Percentiles rank a stretch among this genome's conserved stretches.
These are phyloP conservation scores for Xerocomus nothofagi DNA, from an alignment of 1,284 basidiomycete genomes.

Conservation along the genomic window DNA sequence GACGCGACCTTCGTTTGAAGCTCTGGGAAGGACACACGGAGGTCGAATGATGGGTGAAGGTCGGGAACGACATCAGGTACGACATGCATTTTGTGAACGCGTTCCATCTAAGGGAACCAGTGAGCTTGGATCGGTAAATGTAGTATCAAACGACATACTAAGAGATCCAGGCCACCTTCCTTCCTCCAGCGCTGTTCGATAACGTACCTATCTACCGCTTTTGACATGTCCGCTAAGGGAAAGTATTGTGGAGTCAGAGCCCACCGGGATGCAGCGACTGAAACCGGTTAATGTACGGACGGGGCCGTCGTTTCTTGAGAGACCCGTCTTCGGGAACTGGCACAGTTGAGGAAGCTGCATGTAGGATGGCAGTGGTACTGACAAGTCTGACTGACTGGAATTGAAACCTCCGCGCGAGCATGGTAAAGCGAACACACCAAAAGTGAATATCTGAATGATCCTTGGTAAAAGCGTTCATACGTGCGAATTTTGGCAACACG, in stretches of 20 bases:
- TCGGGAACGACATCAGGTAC: conserved; percentile 83
- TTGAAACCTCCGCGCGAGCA: conserved; percentile 20
- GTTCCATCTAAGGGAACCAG: conserved; percentile 77
- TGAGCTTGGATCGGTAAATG: background rate
- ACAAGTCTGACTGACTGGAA: conserved; percentile 1
- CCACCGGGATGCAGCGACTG: background rate
- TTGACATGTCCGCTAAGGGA: conserved; percentile 58
- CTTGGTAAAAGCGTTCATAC: too few species aligned
- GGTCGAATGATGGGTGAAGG: conserved; percentile 72
- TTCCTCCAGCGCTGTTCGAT: conserved; percentile 85
- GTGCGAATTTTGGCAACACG: conserved; percentile 20
- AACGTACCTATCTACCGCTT: conserved; percentile 76
- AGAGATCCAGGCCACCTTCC: conserved; percentile 78
- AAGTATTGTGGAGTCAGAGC: conserved; percentile 1
- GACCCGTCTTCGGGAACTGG: background rate
- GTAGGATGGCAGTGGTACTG: conserved; percentile 6
- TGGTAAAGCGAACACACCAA: conserved; percentile 7
- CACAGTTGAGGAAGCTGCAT: conserved; percentile 1
- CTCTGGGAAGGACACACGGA: conserved; percentile 60
- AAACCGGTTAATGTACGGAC: conserved; percentile 39
- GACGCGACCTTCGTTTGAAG: conserved; percentile 26
- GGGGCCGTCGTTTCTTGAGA: conserved; percentile 5
- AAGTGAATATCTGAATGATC: too few species aligned
- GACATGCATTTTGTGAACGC: conserved; percentile 86
- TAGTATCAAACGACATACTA: conserved; percentile 57